phyloP scores from a whole-genome alignment of 768 basidiomycete genomes.

The Termitomyces sp. region DNA sequence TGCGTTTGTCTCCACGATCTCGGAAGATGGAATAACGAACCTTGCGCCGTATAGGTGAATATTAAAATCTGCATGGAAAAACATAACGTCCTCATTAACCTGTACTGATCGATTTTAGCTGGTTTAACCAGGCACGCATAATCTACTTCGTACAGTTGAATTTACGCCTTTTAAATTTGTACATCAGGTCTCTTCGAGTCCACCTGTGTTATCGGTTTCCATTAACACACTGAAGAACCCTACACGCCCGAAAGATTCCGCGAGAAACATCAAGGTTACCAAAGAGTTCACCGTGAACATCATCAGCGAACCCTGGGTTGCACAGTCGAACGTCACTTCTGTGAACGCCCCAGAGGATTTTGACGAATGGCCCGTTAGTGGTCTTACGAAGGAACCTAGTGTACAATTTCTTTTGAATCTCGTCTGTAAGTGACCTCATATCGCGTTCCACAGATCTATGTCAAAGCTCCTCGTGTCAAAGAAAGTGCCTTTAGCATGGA shows the following conservation, averaged over 20 bases:
- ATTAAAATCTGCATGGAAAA: neutral
- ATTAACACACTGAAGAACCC: conserved; percentile 14
- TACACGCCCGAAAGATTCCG: conserved; percentile 48
- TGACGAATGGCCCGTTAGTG: conserved; percentile 61
- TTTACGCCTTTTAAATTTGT: conserved; percentile 19
- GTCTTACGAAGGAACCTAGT: conserved; percentile 53
- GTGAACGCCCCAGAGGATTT: conserved; percentile 51
- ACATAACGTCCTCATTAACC: neutral
- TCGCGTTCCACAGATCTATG: conserved; percentile 29
- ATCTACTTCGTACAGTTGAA: neutral
- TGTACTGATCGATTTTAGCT: conserved; percentile 28
- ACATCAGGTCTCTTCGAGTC: conserved; percentile 49
- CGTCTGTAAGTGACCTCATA: neutral
- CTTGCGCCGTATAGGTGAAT: conserved; percentile 54
- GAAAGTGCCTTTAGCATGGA: conserved; percentile 66
- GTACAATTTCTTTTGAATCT: conserved; percentile 29
- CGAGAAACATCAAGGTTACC: conserved; percentile 58
- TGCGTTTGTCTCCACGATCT: conserved; percentile 65
- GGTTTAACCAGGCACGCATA: conserved; percentile 31
- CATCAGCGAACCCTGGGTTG: conserved; percentile 67
- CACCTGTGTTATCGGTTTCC: conserved; percentile 59
- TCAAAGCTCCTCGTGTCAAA: conserved; percentile 52
- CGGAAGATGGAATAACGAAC: conserved; percentile 48
- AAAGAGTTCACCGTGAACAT: conserved; percentile 72
- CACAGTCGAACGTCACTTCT: conserved; percentile 49